Base-by-base conservation (phyloP, 495 filamentous ascomycete species). In the Cercophora newfieldiana region DNA sequence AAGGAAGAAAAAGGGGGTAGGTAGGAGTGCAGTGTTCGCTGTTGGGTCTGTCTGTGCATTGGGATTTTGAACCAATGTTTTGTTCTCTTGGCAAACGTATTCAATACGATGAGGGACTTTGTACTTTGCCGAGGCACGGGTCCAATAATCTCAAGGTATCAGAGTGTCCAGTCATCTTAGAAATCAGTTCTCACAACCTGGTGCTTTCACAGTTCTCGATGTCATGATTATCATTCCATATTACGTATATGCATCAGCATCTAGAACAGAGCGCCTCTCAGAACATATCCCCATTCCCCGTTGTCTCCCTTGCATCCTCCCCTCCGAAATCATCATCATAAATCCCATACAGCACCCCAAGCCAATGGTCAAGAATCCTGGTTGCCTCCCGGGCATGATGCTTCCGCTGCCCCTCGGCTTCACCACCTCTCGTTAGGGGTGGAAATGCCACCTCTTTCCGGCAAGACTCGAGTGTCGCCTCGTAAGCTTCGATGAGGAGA, bases 401-500 rank as follows among this genome's bases (percentile, higher is more conserved):
- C 50, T 37, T 61, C 55, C 64, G 51, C 28, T 30, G 22, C 26
- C 0, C 33, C 14, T n/a, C 29, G 3, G 53, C 12, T 26, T 58
- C 61, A 8, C 50, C 24, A 12, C 4, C 19, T 24, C 33, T 51
- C 4, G 33, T 55, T 33, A 21, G 21, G 24, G 26, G 24, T 33
- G 59, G 64, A 48, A 21, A 31, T n/a, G 29, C 22, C 21, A 66
- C 10, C 59, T 70, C 61, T 24, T 29, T 25, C 31, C 60, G 56
- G 25, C 72, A 74, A 1, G 31, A 37, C 22, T 65, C 58, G 29
- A 74, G 47, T 37, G 66, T 49, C 0, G 64, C 66, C 56, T 70
- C 68, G 48, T 74, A 74, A 29, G 70, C 70, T 47, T 72, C 72
- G 18, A 72, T 72, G 48, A 74, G 24, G 47, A 74, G 30, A 49